phyloP scores from a whole-genome alignment of 345 rosid genomes.

The Arabis alpina region DNA sequence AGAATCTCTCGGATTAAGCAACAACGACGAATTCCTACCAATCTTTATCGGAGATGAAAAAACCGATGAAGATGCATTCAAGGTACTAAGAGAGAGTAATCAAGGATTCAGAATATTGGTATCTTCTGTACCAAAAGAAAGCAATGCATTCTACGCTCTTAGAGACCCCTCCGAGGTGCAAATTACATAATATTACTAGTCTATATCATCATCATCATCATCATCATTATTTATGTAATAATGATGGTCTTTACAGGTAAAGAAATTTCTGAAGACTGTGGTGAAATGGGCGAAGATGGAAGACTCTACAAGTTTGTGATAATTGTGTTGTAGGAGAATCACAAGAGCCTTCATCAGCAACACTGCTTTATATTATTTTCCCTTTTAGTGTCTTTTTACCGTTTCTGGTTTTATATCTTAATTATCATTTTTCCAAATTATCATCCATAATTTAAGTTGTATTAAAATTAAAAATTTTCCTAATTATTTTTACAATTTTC shows the following conservation, averaged over 20 bases:
- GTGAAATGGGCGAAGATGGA: conserved; percentile 63
- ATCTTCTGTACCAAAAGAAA: conserved; percentile 79
- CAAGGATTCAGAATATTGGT: conserved; percentile 86
- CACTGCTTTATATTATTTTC: background rate
- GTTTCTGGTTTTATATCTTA: background rate
- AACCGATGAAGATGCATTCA: conserved; percentile 94
- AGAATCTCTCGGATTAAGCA: conserved; percentile 77
- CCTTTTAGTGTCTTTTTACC: background rate
- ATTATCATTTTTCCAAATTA: conserved; percentile 36
- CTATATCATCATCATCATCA: background rate
- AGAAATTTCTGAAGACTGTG: conserved; percentile 75
- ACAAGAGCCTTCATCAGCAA: conserved; percentile 23
- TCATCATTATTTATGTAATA: background rate
- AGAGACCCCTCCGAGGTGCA: conserved; percentile 83
- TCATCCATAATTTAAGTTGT: conserved; percentile 16
- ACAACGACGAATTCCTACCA: conserved; percentile 74
- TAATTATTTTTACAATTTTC: too few species aligned
- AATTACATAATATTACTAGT: conserved; percentile 1
- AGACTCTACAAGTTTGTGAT: conserved; percentile 18
- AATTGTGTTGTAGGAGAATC: conserved; percentile 27
- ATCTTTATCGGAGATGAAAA: conserved; percentile 88
- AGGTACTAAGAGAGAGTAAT: conserved; percentile 64
- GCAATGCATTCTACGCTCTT: conserved; percentile 73
- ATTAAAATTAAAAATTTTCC: background rate
- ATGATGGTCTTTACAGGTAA: conserved; percentile 57